Percentiles rank a stretch among this genome's conserved stretches.
Conservation (phyloP, 176 grass and related monocot species). For the Oryza brachyantha region DNA sequence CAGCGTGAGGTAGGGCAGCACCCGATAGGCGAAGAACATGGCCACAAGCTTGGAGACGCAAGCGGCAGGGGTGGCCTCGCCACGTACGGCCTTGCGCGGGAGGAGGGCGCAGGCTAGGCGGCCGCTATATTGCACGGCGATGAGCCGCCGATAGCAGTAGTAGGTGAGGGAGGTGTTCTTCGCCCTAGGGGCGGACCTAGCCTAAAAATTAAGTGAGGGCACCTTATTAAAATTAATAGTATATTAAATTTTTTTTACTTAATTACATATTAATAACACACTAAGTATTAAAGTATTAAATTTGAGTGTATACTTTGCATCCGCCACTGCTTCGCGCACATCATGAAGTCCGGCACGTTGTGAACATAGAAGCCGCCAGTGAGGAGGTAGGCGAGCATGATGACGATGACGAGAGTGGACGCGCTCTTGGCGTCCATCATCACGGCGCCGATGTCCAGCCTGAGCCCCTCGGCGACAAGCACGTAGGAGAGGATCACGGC, state of each 20-base stretch:
- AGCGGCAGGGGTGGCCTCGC: slow-evolving; percentile 4
- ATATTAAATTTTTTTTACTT: too few species aligned
- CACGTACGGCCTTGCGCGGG: background rate
- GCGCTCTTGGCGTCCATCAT: slow-evolving; percentile 96
- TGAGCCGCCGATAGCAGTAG: slow-evolving; percentile 83
- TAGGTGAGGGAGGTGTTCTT: slow-evolving; percentile 95
- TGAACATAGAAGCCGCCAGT: slow-evolving; percentile 91
- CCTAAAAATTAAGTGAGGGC: too few species aligned
- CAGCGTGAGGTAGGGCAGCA: slow-evolving; percentile 76
- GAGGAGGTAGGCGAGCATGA: slow-evolving; percentile 93
- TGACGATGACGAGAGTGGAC: slow-evolving; percentile 61
- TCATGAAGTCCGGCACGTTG: slow-evolving; percentile 67
- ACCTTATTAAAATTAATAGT: too few species aligned
- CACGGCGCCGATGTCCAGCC: slow-evolving; percentile 64
- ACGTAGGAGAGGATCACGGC: slow-evolving; percentile 64
- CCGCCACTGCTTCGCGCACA: too few species aligned
- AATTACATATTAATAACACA: too few species aligned
- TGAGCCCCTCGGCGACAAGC: slow-evolving; percentile 76
- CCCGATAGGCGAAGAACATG: slow-evolving; percentile 77
- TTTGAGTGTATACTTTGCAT: too few species aligned
- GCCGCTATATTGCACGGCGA: slow-evolving; percentile 68
- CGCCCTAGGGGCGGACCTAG: too few species aligned
- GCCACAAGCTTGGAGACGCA: slow-evolving; percentile 47
- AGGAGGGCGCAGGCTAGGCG: background rate
- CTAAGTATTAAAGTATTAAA: too few species aligned